phyloP scores from a whole-genome alignment of 2,329 filamentous ascomycete genomes.

The Periglandula ipomoeae region DNA sequence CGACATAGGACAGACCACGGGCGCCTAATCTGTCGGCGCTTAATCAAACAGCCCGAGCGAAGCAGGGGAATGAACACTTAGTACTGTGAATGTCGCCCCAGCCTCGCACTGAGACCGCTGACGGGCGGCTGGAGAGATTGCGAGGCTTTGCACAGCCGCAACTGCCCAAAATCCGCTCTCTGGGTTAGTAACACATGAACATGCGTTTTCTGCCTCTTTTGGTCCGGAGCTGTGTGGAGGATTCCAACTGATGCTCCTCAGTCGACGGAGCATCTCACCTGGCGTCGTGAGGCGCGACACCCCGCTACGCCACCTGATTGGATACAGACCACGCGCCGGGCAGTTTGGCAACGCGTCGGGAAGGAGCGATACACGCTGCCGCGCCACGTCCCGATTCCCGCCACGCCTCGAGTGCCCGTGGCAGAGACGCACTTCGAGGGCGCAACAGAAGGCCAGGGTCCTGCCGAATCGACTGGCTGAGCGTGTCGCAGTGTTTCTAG shows the following conservation, averaged over 20 bases:
- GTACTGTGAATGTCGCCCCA: too few species aligned
- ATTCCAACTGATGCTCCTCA: not conserved
- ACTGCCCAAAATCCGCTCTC: too few species aligned
- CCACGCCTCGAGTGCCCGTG: not conserved
- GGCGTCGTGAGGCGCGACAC: constrained; percentile 3
- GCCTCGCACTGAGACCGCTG: not conserved
- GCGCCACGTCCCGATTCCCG: not conserved
- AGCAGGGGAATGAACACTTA: not conserved
- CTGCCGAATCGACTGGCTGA: constrained; percentile 1
- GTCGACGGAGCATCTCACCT: not conserved
- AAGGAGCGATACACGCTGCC: not conserved
- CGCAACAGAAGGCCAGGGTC: not conserved
- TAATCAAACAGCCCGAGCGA: not conserved
- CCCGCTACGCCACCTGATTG: not conserved
- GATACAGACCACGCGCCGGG: constrained; percentile 1
- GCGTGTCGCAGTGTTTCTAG: not conserved
- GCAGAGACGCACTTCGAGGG: not conserved
- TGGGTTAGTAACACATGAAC: too few species aligned
- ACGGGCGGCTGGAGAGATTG: constrained; percentile 5
- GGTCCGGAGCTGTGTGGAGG: not conserved
- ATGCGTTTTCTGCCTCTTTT: too few species aligned
- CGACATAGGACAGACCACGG: not conserved
- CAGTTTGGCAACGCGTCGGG: constrained; percentile 1
- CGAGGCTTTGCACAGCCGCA: not conserved
- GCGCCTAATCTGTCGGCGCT: constrained; percentile 2